Percentiles rank a stretch among this genome's conserved stretches.
These are phyloP conservation scores for Epichloe scottii DNA, from an alignment of 2,329 filamentous ascomycete genomes.

Conservation along the genomic window DNA sequence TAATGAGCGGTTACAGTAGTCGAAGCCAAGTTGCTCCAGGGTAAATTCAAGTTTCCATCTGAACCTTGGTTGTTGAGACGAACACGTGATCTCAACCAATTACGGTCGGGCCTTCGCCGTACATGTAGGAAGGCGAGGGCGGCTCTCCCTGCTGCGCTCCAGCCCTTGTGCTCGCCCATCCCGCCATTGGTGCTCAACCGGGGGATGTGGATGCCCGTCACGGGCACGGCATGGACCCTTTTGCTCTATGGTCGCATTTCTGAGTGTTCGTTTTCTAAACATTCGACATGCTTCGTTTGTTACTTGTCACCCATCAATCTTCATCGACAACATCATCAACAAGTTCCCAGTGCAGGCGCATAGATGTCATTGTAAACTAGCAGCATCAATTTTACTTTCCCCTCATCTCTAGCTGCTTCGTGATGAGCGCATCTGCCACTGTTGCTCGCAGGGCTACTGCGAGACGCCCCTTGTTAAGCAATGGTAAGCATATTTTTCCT, in stretches of 20 bases:
- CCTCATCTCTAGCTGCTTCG: slow-evolving; percentile 5
- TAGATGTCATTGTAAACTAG: slow-evolving; percentile 1
- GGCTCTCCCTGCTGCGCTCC: background rate
- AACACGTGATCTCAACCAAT: background rate
- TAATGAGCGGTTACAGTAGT: too few species aligned
- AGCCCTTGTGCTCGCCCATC: background rate
- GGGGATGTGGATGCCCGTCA: slow-evolving; percentile 1
- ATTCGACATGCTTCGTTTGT: background rate
- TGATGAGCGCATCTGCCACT: slow-evolving; percentile 44
- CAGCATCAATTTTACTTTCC: background rate
- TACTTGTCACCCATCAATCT: background rate
- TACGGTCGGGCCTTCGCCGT: too few species aligned
- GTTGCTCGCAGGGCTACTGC: slow-evolving; percentile 42
- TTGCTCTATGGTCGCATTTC: background rate
- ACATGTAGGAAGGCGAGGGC: background rate
- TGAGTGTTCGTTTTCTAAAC: background rate
- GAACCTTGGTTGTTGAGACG: background rate
- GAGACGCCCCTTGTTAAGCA: slow-evolving; percentile 38
- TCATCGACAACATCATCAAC: background rate
- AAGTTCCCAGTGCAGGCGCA: slow-evolving; percentile 1
- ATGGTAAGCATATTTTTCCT: slow-evolving; percentile 24
- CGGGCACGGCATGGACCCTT: background rate
- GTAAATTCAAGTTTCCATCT: too few species aligned
- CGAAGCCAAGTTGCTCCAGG: too few species aligned
- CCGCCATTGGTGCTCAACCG: slow-evolving; percentile 4